Evolutionary conservation across 2,329 filamentous ascomycete species (phyloP), one percentile per base, ranked within the genome.

Genomic region (Pseudogymnoascus destructans): DNA sequence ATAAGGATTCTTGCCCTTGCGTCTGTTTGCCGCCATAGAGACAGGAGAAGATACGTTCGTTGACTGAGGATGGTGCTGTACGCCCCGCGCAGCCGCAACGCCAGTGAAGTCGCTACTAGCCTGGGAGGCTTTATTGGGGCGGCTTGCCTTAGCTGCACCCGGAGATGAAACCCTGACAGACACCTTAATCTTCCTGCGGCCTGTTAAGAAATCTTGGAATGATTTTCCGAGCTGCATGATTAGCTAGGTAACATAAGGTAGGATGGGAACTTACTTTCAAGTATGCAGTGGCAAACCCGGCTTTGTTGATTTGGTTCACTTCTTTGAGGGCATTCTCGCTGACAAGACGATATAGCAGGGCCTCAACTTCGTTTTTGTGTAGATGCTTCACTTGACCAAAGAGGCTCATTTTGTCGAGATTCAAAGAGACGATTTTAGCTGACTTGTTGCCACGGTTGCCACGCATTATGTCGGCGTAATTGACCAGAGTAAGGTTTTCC

Each of bases 391-490:
- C 90, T 40, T 79, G 77, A 11, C 89, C 89, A 69, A 82, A 84
- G 59, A 84, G 79, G 15, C 79, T 71, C 8, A 67, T 19, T 3
- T 63, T 36, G 5, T 66, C 60, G 55, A 66, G 63, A n/a, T 58
- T 58, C 5, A 81, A 66, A 35, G 80, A 75, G 35, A 83, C 80
- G 3, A 73, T 68, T 2, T 74, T 66, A 11, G 77, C 74, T 38
- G 80, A 77, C 40, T 80, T 80, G 59, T 79, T 82, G 5, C 91
- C 93, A 62, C 85, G 79, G 59, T 79, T 82, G 5, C 91, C 93
- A 62, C 85, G 79, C 63, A 96, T 81, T 33, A 95, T 79, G 66
- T 96, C 90, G n/a, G 88, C 82, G 68, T 89, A 91, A 67, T 95
- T 86, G 13, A 84, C 77, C 59, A 92, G 73, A 5, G 89, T 95